phyloP scores from a whole-genome alignment of 2,329 filamentous ascomycete species.

The Diaporthe citrichinensis region DNA sequence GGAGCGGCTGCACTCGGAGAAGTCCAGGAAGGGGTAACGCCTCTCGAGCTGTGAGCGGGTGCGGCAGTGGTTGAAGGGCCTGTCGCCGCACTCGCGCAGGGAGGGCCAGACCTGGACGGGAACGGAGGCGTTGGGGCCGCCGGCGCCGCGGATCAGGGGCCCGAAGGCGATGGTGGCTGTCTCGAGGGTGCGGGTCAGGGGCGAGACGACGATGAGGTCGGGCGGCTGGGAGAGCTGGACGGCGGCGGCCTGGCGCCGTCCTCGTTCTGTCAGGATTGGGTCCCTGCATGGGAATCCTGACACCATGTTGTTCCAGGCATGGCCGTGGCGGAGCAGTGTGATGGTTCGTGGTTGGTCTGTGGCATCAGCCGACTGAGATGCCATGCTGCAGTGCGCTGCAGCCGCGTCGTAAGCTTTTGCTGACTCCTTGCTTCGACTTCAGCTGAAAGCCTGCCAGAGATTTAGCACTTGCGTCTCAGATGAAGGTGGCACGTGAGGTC shows the following conservation, averaged over 20 bases:
- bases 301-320: conserved; percentile 41
- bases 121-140: conserved; percentile 2
- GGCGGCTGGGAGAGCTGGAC: conserved; percentile 35
- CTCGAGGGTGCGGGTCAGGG: conserved; percentile 37
- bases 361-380: conserved; percentile 9
- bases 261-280: conserved; percentile 35
- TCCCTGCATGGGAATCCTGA: conserved; percentile 38
- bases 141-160: conserved; percentile 19
- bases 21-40: conserved; percentile 38
- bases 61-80: conserved; percentile 35
- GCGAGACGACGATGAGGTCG: conserved; percentile 39
- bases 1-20: conserved; percentile 32
- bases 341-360: conserved; percentile 29
- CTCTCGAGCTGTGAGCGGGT: conserved; percentile 34
- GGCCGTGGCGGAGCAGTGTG: conserved; percentile 38
- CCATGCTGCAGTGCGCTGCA: not conserved
- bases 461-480: not conserved
- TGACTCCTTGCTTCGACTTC: not conserved
- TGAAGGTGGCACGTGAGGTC: conserved; percentile 12
- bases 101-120: conserved; percentile 37
- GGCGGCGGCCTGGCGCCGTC: conserved; percentile 15
- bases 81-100: conserved; percentile 38
- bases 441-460: not conserved
- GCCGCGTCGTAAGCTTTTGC: not conserved
- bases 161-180: conserved; percentile 32